phyloP scores from a whole-genome alignment of 176 grass and related monocot genomes.

The Rhynchospora tenuis region DNA sequence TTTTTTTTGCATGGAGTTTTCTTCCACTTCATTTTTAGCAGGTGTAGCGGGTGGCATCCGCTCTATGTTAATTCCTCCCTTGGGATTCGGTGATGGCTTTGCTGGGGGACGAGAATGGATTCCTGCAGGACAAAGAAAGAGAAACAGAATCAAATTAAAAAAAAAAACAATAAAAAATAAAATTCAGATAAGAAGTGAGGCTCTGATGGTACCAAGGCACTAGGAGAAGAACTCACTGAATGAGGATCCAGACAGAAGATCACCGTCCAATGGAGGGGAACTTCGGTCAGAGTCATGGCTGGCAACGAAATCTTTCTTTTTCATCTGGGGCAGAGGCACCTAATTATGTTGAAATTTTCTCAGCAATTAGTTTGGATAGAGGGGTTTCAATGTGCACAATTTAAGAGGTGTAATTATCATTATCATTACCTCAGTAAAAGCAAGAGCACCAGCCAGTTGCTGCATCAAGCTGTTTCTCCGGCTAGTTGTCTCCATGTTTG shows the following conservation, averaged over 20 bases:
- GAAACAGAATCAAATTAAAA: background rate
- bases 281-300: background rate
- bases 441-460: background rate
- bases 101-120: background rate
- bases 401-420: background rate
- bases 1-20: background rate
- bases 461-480: constrained; percentile 5
- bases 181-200: background rate
- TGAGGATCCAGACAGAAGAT: background rate
- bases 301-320: background rate
- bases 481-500: background rate
- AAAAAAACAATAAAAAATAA: no score
- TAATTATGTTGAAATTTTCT: background rate
- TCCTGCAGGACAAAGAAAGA: background rate
- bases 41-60: background rate
- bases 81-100: background rate
- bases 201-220: background rate
- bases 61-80: background rate
- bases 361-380: background rate
- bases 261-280: background rate
- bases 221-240: constrained; percentile 7
- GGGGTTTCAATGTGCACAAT: background rate
- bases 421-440: background rate
- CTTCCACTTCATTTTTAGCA: background rate
- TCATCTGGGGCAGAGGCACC: background rate